Evolutionary conservation across 768 basidiomycete species (phyloP).

Genomic region (Russula ochroleuca): DNA sequence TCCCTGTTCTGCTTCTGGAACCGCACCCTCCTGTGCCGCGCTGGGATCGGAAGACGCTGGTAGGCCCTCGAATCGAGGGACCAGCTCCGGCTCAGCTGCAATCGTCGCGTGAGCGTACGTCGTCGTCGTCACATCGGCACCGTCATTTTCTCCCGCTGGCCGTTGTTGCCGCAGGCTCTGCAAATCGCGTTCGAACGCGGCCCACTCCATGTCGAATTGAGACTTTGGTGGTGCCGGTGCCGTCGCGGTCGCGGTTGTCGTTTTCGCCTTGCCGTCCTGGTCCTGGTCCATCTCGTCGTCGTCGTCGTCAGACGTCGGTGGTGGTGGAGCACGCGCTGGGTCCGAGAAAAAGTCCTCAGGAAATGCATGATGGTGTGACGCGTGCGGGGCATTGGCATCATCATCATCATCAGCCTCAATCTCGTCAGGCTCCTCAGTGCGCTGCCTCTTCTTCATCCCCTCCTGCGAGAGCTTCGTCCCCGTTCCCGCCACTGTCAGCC

Average conservation of each 20-base stretch:
- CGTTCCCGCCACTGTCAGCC: conserved; percentile 22
- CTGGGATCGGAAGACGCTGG: conserved; percentile 31
- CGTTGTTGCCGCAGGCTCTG: conserved; percentile 21
- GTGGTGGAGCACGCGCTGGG: conserved; percentile 47
- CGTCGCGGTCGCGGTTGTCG: conserved; percentile 18
- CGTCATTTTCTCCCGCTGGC: background rate
- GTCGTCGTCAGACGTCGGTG: conserved; percentile 37
- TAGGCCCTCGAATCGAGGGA: conserved; percentile 46
- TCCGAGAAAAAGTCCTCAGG: conserved; percentile 83
- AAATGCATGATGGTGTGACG: conserved; percentile 35
- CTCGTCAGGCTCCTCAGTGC: conserved; percentile 33
- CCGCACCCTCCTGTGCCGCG: conserved; percentile 27
- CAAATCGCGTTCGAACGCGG: conserved; percentile 61
- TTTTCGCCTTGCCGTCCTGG: conserved; percentile 12
- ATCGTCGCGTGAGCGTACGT: conserved; percentile 68
- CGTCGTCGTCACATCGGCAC: conserved; percentile 21
- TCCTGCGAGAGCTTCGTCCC: too few species aligned
- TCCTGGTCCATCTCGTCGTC: conserved; percentile 24
- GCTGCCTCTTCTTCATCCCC: conserved; percentile 32
- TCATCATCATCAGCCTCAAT: conserved; percentile 19
- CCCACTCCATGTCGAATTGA: conserved; percentile 67
- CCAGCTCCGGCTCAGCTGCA: conserved; percentile 60
- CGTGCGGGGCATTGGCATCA: conserved; percentile 7
- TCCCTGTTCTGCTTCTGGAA: conserved; percentile 25
- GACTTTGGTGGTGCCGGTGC: conserved; percentile 31